Evolutionary conservation across 2,329 filamentous ascomycete genomes (phyloP).

Genomic region (Lomentospora prolificans): DNA sequence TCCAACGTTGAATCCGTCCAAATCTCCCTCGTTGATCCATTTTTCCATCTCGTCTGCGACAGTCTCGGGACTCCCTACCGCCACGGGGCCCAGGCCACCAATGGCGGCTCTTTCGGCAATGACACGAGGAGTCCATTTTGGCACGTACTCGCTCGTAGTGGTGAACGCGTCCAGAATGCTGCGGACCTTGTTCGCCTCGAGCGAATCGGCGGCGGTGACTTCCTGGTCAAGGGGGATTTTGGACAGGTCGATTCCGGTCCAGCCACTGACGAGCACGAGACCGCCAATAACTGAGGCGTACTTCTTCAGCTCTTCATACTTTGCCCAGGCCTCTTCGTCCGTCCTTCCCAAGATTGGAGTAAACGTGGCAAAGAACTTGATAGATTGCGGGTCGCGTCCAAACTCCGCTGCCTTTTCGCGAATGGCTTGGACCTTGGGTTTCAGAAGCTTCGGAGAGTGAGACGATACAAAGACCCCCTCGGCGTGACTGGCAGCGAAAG

Average conservation of each 20-base stretch:
- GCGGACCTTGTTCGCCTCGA: slow-evolving; percentile 40
- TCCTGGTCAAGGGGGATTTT: slow-evolving; percentile 48
- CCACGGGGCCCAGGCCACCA: slow-evolving; percentile 27
- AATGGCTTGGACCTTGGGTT: slow-evolving; percentile 41
- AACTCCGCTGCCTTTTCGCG: slow-evolving; percentile 36
- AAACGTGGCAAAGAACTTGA: slow-evolving; percentile 46
- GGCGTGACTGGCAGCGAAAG: slow-evolving; percentile 47
- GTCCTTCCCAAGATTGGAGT: slow-evolving; percentile 39
- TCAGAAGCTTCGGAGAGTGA: slow-evolving; percentile 37
- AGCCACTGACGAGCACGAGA: slow-evolving; percentile 45
- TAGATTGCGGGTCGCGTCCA: slow-evolving; percentile 44
- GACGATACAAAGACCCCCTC: slow-evolving; percentile 51
- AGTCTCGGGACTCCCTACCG: slow-evolving; percentile 27
- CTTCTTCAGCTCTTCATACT: slow-evolving; percentile 38
- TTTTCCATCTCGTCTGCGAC: slow-evolving; percentile 34
- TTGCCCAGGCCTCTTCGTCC: slow-evolving; percentile 41
- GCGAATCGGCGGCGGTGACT: slow-evolving; percentile 42
- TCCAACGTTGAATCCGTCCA: slow-evolving; percentile 31
- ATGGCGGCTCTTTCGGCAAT: slow-evolving; percentile 30
- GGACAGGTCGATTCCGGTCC: slow-evolving; percentile 51
- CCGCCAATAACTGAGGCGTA: slow-evolving; percentile 44
- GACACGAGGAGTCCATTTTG: slow-evolving; percentile 33
- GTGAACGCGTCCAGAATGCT: slow-evolving; percentile 39
- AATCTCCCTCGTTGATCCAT: slow-evolving; percentile 31
- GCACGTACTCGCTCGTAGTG: slow-evolving; percentile 31